Percentiles rank a stretch among this genome's conserved stretches.
Conservation (phyloP, 2,329 filamentous ascomycete species). For the Colletotrichum scovillei region DNA sequence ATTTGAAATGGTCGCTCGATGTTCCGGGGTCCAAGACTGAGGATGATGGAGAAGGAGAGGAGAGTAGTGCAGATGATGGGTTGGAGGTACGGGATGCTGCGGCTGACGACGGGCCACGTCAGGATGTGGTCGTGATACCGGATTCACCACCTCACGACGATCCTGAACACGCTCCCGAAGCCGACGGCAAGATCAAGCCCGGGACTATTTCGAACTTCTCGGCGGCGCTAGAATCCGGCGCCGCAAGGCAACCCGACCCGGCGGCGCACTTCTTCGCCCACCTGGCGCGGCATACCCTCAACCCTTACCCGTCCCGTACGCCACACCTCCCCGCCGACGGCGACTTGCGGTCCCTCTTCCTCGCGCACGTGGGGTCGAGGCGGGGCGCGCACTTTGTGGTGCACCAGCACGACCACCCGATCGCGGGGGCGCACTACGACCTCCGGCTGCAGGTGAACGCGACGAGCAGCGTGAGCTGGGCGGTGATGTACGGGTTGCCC, state of each 20-base stretch:
- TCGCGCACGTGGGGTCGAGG: conserved; percentile 42
- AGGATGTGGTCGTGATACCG: background rate
- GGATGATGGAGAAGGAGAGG: background rate
- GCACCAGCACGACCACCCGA: conserved; percentile 79
- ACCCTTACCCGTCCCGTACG: conserved; percentile 36
- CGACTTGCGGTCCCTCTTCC: conserved; percentile 44
- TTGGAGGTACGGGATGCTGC: too few species aligned
- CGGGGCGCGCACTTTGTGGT: conserved; percentile 71
- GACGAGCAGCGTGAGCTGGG: conserved; percentile 73
- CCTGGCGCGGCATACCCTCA: conserved; percentile 43
- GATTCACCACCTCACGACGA: background rate
- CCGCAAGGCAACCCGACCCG: conserved; percentile 50
- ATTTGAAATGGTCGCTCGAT: conserved; percentile 55
- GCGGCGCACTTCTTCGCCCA: conserved; percentile 50
- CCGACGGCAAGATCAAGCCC: too few species aligned
- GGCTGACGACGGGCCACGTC: background rate
- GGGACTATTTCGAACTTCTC: conserved; percentile 28
- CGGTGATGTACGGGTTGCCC: conserved; percentile 72
- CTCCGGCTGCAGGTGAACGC: conserved; percentile 76
- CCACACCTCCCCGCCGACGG: conserved; percentile 48
- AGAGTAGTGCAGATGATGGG: background rate
- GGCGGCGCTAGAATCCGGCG: conserved; percentile 54
- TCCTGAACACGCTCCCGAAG: background rate
- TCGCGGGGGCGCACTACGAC: conserved; percentile 77
- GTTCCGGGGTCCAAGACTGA: conserved; percentile 23